phyloP scores from a whole-genome alignment of 2,329 filamentous ascomycete genomes.

The Neoscytalidium dimidiatum region DNA sequence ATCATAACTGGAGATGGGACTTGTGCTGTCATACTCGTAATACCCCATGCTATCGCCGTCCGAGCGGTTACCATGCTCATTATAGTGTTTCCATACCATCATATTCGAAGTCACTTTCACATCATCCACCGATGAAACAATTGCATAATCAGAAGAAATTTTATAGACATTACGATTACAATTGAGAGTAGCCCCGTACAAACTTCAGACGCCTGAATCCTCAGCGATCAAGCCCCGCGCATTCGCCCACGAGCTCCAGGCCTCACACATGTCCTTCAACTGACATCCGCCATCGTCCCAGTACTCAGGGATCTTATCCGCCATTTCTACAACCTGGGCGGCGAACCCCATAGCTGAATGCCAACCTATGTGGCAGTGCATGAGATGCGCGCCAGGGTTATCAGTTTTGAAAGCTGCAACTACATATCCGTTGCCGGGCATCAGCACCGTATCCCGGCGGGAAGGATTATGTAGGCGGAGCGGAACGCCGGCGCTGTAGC shows the following conservation, averaged over 20 bases:
- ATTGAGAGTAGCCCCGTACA: not conserved
- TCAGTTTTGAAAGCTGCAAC: constrained; percentile 55
- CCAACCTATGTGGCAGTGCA: constrained; percentile 48
- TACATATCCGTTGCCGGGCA: constrained; percentile 57
- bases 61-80: too few species aligned
- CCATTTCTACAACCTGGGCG: constrained; percentile 49
- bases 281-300: not conserved
- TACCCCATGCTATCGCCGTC: too few species aligned
- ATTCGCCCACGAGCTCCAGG: not conserved
- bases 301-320: not conserved
- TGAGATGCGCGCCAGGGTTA: constrained; percentile 51
- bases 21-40: too few species aligned
- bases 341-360: constrained; percentile 37
- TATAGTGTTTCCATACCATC: too few species aligned
- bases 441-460: constrained; percentile 50
- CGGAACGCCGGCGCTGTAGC: constrained; percentile 35
- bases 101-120: too few species aligned
- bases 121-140: not conserved
- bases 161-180: constrained; percentile 4
- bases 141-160: not conserved
- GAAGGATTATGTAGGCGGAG: constrained; percentile 42
- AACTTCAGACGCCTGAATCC: constrained; percentile 2
- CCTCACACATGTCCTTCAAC: not conserved
- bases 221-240: not conserved
- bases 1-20: too few species aligned